Evolutionary conservation across 805 yeast species (phyloP), one percentile per base, ranked within the genome.

Genomic region (Kodamaea neixiangensis): DNA sequence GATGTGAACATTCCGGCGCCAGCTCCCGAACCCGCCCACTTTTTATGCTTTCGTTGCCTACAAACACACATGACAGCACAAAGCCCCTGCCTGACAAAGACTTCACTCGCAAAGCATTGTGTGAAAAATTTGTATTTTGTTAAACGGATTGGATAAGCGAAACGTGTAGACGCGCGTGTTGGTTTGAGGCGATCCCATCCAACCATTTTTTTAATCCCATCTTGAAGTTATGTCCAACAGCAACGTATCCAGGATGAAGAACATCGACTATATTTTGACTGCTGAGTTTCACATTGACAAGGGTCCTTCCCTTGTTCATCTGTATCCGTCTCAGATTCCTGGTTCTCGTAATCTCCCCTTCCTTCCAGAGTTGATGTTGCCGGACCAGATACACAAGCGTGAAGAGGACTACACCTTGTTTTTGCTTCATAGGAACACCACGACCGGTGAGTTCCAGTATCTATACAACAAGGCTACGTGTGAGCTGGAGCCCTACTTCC

Each of bases 251-350:
- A 22, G 25, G 44, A 52, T 55, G 58, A 50, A 50, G 20, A 78
- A 82, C 58, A 79, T 80, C 13, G 80, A 79, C 48, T 85, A 76
- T 60, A 75, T 86, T 18, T 58, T 89, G 29, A 77, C 90, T 5
- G 87, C 93, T 1, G 92, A 87, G 67, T 91, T 90, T 64, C 94
- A 90, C 63, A 82, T 85, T 55, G 85, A 81, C 58, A 74, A 81
- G 49, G 97, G 97, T 0, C 85, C 94, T 0, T 72, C 80, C 3
- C 67, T 90, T 29, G 72, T 73, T 47, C 79, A 80, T 56, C 91
- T 85, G 59, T 75, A 78, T 47, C 93, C 96, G 0, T 51, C 59
- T 11, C 62, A 58, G 17, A 54, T 70, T 5, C 75, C 75, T 1
- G 79, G 76, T 17, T 50, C 64, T 31, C 48, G 53, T 67, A 79